Evolutionary conservation across 257 asterid species (phyloP), one percentile per base, ranked within the genome.

Genomic region (Lithospermum erythrorhizon): DNA sequence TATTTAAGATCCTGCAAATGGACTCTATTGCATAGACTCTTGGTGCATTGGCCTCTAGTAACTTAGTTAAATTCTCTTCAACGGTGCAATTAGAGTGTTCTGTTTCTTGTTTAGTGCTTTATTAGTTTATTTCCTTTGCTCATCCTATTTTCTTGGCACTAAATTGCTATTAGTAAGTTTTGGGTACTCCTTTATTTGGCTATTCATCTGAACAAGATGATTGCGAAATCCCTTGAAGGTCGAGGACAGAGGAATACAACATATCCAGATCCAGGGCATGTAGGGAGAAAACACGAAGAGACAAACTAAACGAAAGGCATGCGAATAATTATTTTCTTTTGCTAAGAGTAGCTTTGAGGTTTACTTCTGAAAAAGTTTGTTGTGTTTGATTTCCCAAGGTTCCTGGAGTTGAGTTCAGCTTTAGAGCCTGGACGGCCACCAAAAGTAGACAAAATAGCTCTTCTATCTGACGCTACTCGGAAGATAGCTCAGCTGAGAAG

Each of bases 381-480:
- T 27, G 4, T 27, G 7, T 65, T 48, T 53, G 10, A 49, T 24
- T 61, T 60, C 9, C 61, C 17, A 61, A 72, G 76, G 73, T 72
- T 72, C 63, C 53, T 52, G 52, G 76, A 67, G 48, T 24, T 72
- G 66, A 62, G 72, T 47, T 67, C 72, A 32, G 41, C 58, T 32
- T 69, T 72, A 51, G 69, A 72, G 55, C 76, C 76, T 25, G 69
- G 69, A 63, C 41, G 68, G 57, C 72, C 69, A 27, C 73, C 72
- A 25, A 72, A 67, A 67, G 53, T 68, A 24, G 76, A 72, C 65
- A 72, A 72, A 47, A 45, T 47, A 66, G 73, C 66, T 9, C 61
- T 72, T n/a, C 68, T 72, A 24, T 57, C 66, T 23, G 73, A 67
- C 27, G 69, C 72, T 62, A 61, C 25, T 58, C 71, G 62, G 27